phyloP scores from a whole-genome alignment of 23 red algal species.

The Gracilaria caudata region DNA sequence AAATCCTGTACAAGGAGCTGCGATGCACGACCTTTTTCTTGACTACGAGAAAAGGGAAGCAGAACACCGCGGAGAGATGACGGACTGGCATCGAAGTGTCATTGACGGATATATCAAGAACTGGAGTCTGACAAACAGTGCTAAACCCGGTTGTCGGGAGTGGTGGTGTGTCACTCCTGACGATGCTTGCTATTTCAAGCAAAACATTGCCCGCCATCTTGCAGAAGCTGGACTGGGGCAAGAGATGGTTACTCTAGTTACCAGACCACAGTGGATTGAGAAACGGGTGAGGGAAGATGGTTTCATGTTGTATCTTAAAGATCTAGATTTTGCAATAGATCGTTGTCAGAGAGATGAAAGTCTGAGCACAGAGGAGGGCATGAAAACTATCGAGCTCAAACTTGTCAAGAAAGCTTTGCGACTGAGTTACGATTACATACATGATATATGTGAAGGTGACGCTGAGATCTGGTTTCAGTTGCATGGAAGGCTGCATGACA shows the following conservation, averaged over 20 bases:
- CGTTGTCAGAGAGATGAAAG: neutral
- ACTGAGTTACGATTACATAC: constrained; percentile 16
- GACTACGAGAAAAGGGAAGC: constrained; percentile 28
- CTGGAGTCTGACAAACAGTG: neutral
- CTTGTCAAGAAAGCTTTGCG: constrained; percentile 15
- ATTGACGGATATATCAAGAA: constrained; percentile 3
- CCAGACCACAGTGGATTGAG: constrained; percentile 14
- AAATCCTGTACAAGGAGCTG: neutral
- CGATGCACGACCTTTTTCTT: constrained; percentile 23
- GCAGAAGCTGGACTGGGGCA: constrained; percentile 16
- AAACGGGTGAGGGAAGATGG: constrained; percentile 22
- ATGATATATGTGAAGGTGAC: neutral
- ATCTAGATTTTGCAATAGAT: neutral
- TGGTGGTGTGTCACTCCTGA: constrained; percentile 13
- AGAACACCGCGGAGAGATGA: constrained; percentile 6
- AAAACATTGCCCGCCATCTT: constrained; percentile 14
- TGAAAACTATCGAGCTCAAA: neutral
- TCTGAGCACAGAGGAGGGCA: constrained; percentile 3
- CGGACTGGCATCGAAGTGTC: constrained; percentile 22
- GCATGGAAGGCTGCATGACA: neutral
- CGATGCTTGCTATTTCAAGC: constrained; percentile 12
- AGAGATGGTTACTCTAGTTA: constrained; percentile 6
- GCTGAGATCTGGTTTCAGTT: constrained; percentile 12
- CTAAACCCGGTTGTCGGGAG: neutral
- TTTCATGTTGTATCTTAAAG: constrained; percentile 1